A percentile compares a stretch with the other conserved stretches of the same genome.
These are phyloP conservation scores for Talaromyces sp. DNA, from an alignment of 2,329 filamentous ascomycete species.

Conservation along the genomic window DNA sequence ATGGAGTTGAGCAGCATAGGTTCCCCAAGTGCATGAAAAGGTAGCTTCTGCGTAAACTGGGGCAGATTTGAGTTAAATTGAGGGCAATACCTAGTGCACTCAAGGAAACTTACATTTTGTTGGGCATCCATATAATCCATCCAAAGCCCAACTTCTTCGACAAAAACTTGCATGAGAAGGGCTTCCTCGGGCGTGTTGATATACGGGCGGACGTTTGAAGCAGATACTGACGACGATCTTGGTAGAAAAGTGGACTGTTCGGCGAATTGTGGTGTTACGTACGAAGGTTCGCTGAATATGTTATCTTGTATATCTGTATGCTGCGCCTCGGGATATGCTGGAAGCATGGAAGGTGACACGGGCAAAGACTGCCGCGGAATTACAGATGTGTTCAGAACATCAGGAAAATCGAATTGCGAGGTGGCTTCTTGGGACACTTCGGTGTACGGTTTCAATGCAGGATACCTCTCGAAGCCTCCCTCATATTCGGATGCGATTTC, in stretches of 20 bases:
- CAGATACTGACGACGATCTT: conserved; percentile 34
- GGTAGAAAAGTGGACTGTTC: conserved; percentile 28
- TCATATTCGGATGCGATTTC: conserved; percentile 86
- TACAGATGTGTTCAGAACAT: conserved; percentile 25
- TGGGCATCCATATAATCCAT: conserved; percentile 86
- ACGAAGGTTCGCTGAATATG: conserved; percentile 21
- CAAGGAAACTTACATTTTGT: conserved; percentile 56
- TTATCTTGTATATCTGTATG: conserved; percentile 27
- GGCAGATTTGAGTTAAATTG: conserved; percentile 11
- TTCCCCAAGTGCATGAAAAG: conserved; percentile 73
- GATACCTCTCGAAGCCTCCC: conserved; percentile 70
- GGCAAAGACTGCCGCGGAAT: conserved; percentile 38
- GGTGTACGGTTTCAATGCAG: conserved; percentile 44
- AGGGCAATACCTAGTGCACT: background rate
- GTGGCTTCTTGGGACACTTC: conserved; percentile 17
- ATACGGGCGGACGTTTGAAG: conserved; percentile 51
- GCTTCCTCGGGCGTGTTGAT: conserved; percentile 72
- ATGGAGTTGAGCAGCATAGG: conserved; percentile 87
- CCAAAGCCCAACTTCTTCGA: conserved; percentile 85
- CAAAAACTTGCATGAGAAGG: conserved; percentile 85
- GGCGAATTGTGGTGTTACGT: conserved; percentile 16
- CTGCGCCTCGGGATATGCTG: conserved; percentile 40
- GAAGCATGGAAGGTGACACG: conserved; percentile 46
- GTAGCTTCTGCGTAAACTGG: conserved; percentile 73
- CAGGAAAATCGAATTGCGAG: conserved; percentile 23